These are phyloP conservation scores for Cytospora schulzeri DNA, from an alignment of 2,329 filamentous ascomycete species.

Conservation along the genomic window DNA sequence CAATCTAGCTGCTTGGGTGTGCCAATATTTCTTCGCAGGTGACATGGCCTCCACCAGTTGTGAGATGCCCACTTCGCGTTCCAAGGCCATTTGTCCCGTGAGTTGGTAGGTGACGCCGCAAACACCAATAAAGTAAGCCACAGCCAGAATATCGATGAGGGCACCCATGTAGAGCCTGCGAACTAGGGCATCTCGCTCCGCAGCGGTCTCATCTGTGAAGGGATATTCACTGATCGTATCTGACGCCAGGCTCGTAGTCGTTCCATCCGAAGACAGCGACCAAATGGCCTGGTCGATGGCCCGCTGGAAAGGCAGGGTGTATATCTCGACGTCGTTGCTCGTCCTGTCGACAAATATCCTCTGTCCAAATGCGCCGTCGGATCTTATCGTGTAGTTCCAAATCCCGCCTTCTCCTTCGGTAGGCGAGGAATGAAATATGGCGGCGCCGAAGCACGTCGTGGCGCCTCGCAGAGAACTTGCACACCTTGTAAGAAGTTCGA, in stretches of 20 bases:
- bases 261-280: constrained; percentile 40
- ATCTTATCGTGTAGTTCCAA: constrained; percentile 76
- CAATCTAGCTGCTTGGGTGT: constrained; percentile 76
- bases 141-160: constrained; percentile 74
- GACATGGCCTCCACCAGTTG: constrained; percentile 92
- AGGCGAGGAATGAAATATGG: constrained; percentile 71
- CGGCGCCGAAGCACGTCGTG: constrained; percentile 71
- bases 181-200: constrained; percentile 67
- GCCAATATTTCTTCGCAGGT: constrained; percentile 72
- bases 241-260: background rate
- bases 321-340: constrained; percentile 66
- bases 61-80: constrained; percentile 85
- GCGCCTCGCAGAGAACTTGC: constrained; percentile 62
- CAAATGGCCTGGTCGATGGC: constrained; percentile 68
- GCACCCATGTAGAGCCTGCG: constrained; percentile 70
- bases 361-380: constrained; percentile 59
- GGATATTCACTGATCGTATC: constrained; percentile 62
- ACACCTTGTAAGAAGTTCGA: constrained; percentile 48
- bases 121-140: constrained; percentile 77
- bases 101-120: constrained; percentile 86
- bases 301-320: constrained; percentile 68
- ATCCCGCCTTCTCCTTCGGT: constrained; percentile 50
- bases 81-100: constrained; percentile 81
- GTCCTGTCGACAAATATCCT: constrained; percentile 56
- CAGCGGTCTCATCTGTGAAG: constrained; percentile 71